Evolutionary conservation across 108 stramenopile species (phyloP), one percentile per base, ranked within the genome.

Genomic region (Fragilariopsis cylindrus): DNA sequence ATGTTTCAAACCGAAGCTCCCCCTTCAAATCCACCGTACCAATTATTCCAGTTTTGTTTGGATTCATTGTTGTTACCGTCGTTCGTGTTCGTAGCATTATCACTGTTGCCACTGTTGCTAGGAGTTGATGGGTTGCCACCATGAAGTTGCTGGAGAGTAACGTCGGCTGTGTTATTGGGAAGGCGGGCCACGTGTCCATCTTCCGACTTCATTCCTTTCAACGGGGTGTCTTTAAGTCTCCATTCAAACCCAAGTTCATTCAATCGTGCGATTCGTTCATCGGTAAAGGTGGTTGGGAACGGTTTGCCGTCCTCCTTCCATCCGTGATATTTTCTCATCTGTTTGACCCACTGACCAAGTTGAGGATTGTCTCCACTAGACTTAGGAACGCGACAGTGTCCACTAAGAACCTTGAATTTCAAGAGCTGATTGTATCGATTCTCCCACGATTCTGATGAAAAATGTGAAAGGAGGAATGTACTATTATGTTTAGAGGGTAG

Each of bases 261-360:
- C 58, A 60, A 60, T 21, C 58, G 58, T 12, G 16, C 19, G 18
- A 60, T 60, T 18, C 58, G 16, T 18, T 60, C 58, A 16, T 60
- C 58, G 21, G 58, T 60, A 30, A 60, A 60, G 21, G 58, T 60
- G 19, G 16, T 60, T 9, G 58, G 58, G 58, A 16, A 60, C n/a
- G 58, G 21, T 60, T 60, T 60, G 13, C 58, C 58, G 16, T 60
- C 58, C 16, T 21, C 21, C 58, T 60, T 60, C 58, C 58, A 60
- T 18, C 80, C 82, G 79, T 81, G 72, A 45, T 83, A 71, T 15
- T 69, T 69, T 13, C 82, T 49, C 50, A 78, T 81, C 40, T 66
- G 42, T 48, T 82, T 74, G 11, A 82, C 82, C 82, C 82, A 82
- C 11, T 48, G 60, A 8, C 70, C 84, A 13, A 84, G 80, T 48